Percentiles rank a stretch among this genome's conserved stretches.
Conservation (phyloP, 805 yeast genomes). For the Monosporozyma yasuniensis region DNA sequence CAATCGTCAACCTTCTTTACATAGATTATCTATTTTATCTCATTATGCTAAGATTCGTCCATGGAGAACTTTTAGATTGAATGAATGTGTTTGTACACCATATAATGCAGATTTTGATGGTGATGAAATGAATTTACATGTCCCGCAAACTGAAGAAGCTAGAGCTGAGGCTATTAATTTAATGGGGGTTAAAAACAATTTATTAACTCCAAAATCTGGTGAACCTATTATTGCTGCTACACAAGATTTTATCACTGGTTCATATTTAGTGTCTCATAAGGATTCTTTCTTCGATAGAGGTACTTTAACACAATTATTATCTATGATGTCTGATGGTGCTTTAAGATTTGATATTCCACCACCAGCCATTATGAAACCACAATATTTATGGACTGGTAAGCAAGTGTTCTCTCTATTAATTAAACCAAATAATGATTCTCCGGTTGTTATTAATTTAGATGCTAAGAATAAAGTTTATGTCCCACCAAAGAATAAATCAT, state of each 20-base stretch:
- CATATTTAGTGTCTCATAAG: conserved; percentile 84
- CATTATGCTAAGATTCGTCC: conserved; percentile 96
- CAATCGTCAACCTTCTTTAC: conserved; percentile 96
- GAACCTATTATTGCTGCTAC: conserved; percentile 99
- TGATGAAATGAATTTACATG: conserved; percentile 98
- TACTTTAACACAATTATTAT: conserved; percentile 65
- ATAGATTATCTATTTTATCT: conserved; percentile 84
- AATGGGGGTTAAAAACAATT: conserved; percentile 95
- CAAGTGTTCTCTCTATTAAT: conserved; percentile 86
- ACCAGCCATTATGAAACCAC: conserved; percentile 88
- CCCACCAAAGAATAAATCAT: conserved; percentile 58
- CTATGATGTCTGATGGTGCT: conserved; percentile 94
- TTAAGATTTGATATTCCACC: conserved; percentile 89
- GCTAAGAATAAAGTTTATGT: conserved; percentile 86
- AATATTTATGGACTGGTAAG: conserved; percentile 91
- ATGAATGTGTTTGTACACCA: conserved; percentile 98
- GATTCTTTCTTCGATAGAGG: conserved; percentile 90
- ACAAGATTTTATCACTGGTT: conserved; percentile 97
- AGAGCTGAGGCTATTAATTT: conserved; percentile 96
- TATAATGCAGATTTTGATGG: conserved; percentile 99
- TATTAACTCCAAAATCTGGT: conserved; percentile 94
- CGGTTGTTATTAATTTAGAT: conserved; percentile 81
- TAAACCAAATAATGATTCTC: conserved; percentile 65
- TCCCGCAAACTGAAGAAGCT: conserved; percentile 98
- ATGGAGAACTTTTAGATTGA: conserved; percentile 94